Percentiles rank a stretch among this genome's conserved stretches.
Evolutionary conservation across 257 asterid genomes (phyloP).

Genomic region (Solanum pimpinellifolium): DNA sequence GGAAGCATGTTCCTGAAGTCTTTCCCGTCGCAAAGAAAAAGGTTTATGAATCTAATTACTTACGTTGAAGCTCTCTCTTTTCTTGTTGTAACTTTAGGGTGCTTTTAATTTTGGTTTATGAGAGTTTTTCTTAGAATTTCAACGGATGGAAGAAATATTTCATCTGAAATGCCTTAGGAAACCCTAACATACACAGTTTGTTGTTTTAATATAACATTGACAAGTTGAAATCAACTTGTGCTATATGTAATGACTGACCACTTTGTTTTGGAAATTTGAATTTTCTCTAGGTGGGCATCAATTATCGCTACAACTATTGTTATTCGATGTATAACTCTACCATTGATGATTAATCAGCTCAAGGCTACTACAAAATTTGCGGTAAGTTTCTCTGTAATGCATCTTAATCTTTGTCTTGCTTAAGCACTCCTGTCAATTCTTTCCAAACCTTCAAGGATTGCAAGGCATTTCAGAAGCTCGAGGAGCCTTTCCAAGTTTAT

Average conservation of each 20-base stretch:
- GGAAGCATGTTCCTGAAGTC: not conserved
- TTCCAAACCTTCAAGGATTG: not conserved
- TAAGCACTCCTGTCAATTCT: not conserved
- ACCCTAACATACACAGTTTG: not conserved
- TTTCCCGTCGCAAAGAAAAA: not conserved
- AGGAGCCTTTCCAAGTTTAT: not conserved
- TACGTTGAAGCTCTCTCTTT: not conserved
- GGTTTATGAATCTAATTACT: not conserved
- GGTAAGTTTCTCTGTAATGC: constrained; percentile 30
- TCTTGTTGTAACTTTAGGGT: not conserved
- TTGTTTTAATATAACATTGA: not conserved
- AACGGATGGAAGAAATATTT: not conserved
- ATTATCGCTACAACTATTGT: constrained; percentile 47
- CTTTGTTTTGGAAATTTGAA: not conserved
- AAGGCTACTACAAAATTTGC: constrained; percentile 64
- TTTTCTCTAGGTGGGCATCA: constrained; percentile 76
- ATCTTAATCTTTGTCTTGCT: not conserved
- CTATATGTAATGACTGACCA: not conserved
- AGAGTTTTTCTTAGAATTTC: not conserved
- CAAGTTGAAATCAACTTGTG: not conserved
- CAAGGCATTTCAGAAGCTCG: not conserved
- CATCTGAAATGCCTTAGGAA: not conserved
- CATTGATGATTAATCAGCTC: constrained; percentile 59
- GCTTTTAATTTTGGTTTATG: not conserved
- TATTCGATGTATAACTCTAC: constrained; percentile 53